Conservation (phyloP, 495 filamentous ascomycete species). For the Hypoxylon perforatum region DNA sequence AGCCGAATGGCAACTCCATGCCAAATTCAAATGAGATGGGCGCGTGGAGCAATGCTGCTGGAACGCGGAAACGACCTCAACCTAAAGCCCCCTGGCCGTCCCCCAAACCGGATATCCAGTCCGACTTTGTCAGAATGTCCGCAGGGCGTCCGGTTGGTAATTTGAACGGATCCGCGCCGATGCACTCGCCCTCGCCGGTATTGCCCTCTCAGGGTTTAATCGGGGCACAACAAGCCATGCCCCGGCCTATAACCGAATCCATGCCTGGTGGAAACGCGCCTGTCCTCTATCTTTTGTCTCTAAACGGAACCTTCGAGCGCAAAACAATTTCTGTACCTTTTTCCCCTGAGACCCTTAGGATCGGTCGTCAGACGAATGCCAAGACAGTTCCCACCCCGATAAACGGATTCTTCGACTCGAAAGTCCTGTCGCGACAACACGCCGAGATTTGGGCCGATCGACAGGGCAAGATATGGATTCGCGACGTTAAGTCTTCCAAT, state of each 20-base stretch:
- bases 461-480: slow-evolving; percentile 91
- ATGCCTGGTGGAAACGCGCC: slow-evolving; percentile 70
- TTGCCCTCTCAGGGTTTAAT: slow-evolving; percentile 63
- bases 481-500: slow-evolving; percentile 97
- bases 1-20: slow-evolving; percentile 56
- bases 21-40: slow-evolving; percentile 53
- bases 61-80: slow-evolving; percentile 72
- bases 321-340: slow-evolving; percentile 95
- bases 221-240: slow-evolving; percentile 50
- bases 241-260: slow-evolving; percentile 64
- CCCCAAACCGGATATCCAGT: slow-evolving; percentile 52
- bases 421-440: slow-evolving; percentile 95
- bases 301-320: slow-evolving; percentile 95
- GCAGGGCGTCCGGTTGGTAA: slow-evolving; percentile 62
- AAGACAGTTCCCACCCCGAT: slow-evolving; percentile 89
- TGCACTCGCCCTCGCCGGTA: slow-evolving; percentile 79
- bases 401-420: slow-evolving; percentile 98
- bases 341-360: slow-evolving; percentile 86
- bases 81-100: slow-evolving; percentile 77
- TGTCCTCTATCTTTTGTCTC: slow-evolving; percentile 81
- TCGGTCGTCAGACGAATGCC: slow-evolving; percentile 95
- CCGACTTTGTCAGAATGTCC: slow-evolving; percentile 58
- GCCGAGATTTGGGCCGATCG: slow-evolving; percentile 95
- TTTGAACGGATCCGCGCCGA: slow-evolving; percentile 71
- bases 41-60: slow-evolving; percentile 59